Conservation (phyloP, 257 asterid genomes). For the Schizonepeta tenuifolia region DNA sequence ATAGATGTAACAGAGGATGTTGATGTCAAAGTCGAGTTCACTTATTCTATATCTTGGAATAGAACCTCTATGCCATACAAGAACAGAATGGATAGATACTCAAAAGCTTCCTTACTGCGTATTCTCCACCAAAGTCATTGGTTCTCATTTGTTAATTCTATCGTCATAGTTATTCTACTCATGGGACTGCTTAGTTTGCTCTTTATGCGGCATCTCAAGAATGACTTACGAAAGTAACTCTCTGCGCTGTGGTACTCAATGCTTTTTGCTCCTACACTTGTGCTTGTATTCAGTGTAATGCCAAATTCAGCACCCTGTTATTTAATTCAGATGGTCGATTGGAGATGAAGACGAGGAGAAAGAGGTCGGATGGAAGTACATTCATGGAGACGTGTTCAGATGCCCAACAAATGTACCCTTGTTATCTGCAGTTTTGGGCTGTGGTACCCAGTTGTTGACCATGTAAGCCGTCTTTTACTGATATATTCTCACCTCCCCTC, state of each 20-base stretch:
- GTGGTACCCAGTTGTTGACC: constrained; percentile 73
- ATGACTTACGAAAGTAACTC: constrained; percentile 76
- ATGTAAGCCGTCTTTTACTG: constrained; percentile 50
- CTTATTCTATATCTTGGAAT: constrained; percentile 73
- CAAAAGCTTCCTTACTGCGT: constrained; percentile 57
- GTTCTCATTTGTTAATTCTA: constrained; percentile 72
- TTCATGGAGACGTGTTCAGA: constrained; percentile 70
- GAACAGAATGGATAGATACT: constrained; percentile 72
- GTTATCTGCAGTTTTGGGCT: constrained; percentile 75
- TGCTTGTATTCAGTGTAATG: constrained; percentile 16
- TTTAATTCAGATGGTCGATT: constrained; percentile 57
- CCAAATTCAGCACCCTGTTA: constrained; percentile 22
- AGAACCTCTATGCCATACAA: constrained; percentile 48
- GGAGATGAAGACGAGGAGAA: constrained; percentile 87
- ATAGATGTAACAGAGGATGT: constrained; percentile 69
- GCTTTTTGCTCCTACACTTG: constrained; percentile 2
- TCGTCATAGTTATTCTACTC: constrained; percentile 60
- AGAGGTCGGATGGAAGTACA: constrained; percentile 81
- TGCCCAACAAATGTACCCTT: constrained; percentile 66
- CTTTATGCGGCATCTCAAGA: constrained; percentile 68
- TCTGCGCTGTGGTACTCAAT: constrained; percentile 34
- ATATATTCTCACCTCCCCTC: background rate
- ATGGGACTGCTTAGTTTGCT: constrained; percentile 61
- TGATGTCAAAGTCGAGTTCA: constrained; percentile 57
- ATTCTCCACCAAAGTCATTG: constrained; percentile 63